phyloP scores from a whole-genome alignment of 106 monocot genomes.

The Platanthera guangdongensis region DNA sequence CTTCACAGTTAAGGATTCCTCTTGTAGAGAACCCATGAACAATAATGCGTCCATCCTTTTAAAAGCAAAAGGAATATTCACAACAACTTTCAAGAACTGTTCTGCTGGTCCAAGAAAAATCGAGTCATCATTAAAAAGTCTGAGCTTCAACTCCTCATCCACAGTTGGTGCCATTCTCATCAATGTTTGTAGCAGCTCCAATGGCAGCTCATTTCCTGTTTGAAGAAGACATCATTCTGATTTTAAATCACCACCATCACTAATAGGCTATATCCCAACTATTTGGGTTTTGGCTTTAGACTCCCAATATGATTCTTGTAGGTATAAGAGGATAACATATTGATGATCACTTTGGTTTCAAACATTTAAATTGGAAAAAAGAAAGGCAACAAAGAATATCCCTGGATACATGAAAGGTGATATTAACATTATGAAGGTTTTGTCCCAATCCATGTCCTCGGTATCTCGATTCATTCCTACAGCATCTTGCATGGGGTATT shows the following conservation, averaged over 20 bases:
- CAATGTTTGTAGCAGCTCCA: constrained; percentile 47
- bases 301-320: neutral
- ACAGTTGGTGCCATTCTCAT: constrained; percentile 57
- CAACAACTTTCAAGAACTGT: constrained; percentile 46
- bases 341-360: neutral
- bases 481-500: neutral
- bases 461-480: neutral
- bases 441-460: neutral
- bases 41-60: constrained; percentile 50
- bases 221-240: neutral
- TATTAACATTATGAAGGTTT: neutral
- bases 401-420: neutral
- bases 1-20: constrained; percentile 31
- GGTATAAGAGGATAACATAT: neutral
- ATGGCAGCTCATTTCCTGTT: constrained; percentile 53
- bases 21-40: constrained; percentile 41
- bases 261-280: neutral
- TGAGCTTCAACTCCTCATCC: constrained; percentile 61
- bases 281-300: neutral
- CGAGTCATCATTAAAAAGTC: constrained; percentile 31
- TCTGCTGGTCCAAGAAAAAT: constrained; percentile 49
- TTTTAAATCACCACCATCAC: neutral
- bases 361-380: constrained; percentile 3
- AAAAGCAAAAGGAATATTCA: constrained; percentile 59
- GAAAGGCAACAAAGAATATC: neutral